phyloP scores from a whole-genome alignment of 1,284 basidiomycete species.

The Trichosporon sp. region DNA sequence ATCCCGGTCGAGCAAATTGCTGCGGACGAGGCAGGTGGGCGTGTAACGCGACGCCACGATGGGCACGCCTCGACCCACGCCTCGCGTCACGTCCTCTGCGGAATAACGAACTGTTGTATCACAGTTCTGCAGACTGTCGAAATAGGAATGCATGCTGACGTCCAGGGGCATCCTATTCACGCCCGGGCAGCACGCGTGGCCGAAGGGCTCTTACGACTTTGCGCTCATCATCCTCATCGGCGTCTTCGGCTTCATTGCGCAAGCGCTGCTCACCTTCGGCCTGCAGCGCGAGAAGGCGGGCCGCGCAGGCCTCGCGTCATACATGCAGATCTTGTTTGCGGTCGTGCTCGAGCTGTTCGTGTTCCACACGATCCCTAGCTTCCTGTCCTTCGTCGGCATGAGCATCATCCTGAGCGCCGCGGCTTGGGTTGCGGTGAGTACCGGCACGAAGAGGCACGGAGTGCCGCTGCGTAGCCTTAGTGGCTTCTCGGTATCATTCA shows the following conservation, averaged over 20 bases:
- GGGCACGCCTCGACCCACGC: too few species aligned
- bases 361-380: conserved; percentile 50
- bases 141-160: too few species aligned
- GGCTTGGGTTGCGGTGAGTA: conserved; percentile 54
- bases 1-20: not conserved
- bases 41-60: not conserved
- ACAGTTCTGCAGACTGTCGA: too few species aligned
- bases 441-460: not conserved
- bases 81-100: too few species aligned
- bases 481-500: too few species aligned
- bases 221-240: conserved; percentile 54
- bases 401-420: conserved; percentile 52
- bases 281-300: conserved; percentile 57
- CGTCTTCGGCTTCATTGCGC: conserved; percentile 66
- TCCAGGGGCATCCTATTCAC: conserved; percentile 29
- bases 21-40: too few species aligned
- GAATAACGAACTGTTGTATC: too few species aligned
- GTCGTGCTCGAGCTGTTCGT: conserved; percentile 53
- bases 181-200: conserved; percentile 26
- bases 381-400: conserved; percentile 51
- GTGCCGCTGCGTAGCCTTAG: not conserved
- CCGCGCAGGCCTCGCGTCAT: conserved; percentile 54
- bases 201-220: conserved; percentile 28
- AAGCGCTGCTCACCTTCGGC: conserved; percentile 59
- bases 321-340: conserved; percentile 54